A percentile compares a stretch with the other conserved stretches of the same genome.
These are phyloP conservation scores for Fraxinus pennsylvanica DNA, from an alignment of 257 asterid species.

Conservation along the genomic window DNA sequence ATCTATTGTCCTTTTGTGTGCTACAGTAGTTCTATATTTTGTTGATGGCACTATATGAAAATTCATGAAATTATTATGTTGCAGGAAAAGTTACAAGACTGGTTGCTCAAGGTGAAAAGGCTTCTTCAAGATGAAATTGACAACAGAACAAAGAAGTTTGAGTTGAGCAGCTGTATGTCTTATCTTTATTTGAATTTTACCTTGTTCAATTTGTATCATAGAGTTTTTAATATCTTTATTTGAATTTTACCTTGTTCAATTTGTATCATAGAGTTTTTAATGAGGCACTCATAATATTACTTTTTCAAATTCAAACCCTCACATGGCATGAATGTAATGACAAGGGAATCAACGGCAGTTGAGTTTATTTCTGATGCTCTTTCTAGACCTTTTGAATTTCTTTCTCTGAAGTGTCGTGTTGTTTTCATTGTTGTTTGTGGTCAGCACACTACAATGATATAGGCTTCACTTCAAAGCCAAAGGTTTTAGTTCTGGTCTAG, in stretches of 20 bases:
- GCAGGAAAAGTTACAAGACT: constrained; percentile 90
- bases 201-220: constrained; percentile 14
- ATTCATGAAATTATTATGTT: constrained; percentile 18
- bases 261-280: constrained; percentile 18
- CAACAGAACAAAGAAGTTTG: constrained; percentile 48
- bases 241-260: constrained; percentile 9
- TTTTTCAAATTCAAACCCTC: neutral
- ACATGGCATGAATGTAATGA: neutral
- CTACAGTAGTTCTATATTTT: constrained; percentile 8
- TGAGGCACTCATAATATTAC: constrained; percentile 12
- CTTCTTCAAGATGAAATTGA: constrained; percentile 66
- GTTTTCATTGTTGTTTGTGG: constrained; percentile 5
- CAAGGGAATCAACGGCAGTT: neutral
- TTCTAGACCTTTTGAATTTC: constrained; percentile 8
- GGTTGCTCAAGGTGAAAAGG: constrained; percentile 63
- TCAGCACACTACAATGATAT: constrained; percentile 4
- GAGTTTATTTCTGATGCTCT: constrained; percentile 1
- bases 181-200: neutral
- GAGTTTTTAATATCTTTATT: constrained; percentile 10
- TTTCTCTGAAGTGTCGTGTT: neutral
- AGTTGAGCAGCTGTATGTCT: constrained; percentile 63
- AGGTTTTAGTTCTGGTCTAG: constrained; percentile 4
- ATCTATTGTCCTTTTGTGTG: constrained; percentile 9
- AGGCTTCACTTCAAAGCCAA: neutral
- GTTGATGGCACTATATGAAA: neutral